Conservation (phyloP, 1,284 basidiomycete genomes). For the Puccinia polysora region DNA sequence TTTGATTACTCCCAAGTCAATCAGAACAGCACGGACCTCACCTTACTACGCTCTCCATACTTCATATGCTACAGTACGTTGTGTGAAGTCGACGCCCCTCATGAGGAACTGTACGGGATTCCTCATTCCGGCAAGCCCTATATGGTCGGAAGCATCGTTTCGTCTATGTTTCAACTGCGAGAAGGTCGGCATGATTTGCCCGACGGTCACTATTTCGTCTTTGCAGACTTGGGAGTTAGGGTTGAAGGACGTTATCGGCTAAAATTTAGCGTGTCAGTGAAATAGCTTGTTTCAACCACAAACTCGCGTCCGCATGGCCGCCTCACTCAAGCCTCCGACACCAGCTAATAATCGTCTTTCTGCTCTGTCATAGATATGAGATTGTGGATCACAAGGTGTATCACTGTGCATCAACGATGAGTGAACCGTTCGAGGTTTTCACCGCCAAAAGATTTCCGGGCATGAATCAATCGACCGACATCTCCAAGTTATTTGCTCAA, state of each 20-base stretch:
- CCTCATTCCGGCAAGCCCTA: constrained; percentile 87
- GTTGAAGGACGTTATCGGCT: constrained; percentile 82
- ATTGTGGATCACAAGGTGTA: constrained; percentile 14
- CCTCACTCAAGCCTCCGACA: not conserved
- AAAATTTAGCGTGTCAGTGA: constrained; percentile 77
- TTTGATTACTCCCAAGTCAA: constrained; percentile 60
- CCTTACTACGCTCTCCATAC: constrained; percentile 71
- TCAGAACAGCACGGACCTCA: constrained; percentile 45
- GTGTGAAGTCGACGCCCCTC: constrained; percentile 56
- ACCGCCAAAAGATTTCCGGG: constrained; percentile 20
- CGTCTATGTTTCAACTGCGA: constrained; percentile 87
- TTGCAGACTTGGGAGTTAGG: constrained; percentile 56
- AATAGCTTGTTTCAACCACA: not conserved
- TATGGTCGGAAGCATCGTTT: constrained; percentile 82
- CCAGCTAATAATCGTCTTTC: not conserved
- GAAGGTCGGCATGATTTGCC: constrained; percentile 73
- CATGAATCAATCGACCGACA: constrained; percentile 1
- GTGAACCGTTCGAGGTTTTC: constrained; percentile 22
- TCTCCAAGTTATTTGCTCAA: not conserved
- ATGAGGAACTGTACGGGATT: constrained; percentile 85
- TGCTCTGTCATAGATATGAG: not conserved
- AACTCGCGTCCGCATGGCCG: not conserved
- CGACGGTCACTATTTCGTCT: constrained; percentile 51
- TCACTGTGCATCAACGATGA: constrained; percentile 17
- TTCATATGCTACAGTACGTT: constrained; percentile 90